Evolutionary conservation across 2,329 filamentous ascomycete species (phyloP).

Genomic region (Penicillium sp.): DNA sequence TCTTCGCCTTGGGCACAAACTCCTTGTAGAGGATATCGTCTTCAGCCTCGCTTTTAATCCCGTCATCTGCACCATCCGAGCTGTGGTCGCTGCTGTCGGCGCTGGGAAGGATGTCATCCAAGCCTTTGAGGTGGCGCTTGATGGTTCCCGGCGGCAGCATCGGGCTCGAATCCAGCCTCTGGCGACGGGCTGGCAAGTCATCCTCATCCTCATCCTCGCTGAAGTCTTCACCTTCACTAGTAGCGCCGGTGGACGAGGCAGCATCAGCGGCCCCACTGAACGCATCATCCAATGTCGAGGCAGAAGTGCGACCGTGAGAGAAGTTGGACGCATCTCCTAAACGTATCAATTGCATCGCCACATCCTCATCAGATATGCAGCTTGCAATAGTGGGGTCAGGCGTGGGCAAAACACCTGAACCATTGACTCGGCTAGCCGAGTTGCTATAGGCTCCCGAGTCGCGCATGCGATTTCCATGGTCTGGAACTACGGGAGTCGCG

Average conservation of each 20-base stretch:
- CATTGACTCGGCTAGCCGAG: conserved; percentile 39
- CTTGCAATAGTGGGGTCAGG: conserved; percentile 97
- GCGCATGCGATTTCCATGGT: conserved; percentile 64
- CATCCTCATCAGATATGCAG: conserved; percentile 96
- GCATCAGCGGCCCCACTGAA: conserved; percentile 86
- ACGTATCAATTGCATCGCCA: conserved; percentile 94
- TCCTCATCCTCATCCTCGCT: conserved; percentile 64
- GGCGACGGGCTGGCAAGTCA: conserved; percentile 49
- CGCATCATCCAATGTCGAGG: conserved; percentile 88
- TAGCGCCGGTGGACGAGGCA: conserved; percentile 80
- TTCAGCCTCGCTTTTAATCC: conserved; percentile 57
- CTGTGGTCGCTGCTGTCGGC: conserved; percentile 61
- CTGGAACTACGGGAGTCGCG: conserved; percentile 58
- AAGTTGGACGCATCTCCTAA: conserved; percentile 92
- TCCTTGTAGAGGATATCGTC: conserved; percentile 39
- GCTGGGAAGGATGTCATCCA: conserved; percentile 55
- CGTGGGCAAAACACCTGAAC: conserved; percentile 72
- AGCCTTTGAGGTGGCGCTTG: conserved; percentile 49
- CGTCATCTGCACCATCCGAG: conserved; percentile 58
- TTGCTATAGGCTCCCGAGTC: conserved; percentile 50
- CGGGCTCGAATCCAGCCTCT: conserved; percentile 41
- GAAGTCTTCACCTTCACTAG: conserved; percentile 68
- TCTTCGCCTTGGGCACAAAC: conserved; percentile 49
- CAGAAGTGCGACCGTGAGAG: conserved; percentile 87
- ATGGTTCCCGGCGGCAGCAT: conserved; percentile 46